These are phyloP conservation scores for Selaginella moellendorffii DNA, from an alignment of 75 land plant species.

Conservation along the genomic window DNA sequence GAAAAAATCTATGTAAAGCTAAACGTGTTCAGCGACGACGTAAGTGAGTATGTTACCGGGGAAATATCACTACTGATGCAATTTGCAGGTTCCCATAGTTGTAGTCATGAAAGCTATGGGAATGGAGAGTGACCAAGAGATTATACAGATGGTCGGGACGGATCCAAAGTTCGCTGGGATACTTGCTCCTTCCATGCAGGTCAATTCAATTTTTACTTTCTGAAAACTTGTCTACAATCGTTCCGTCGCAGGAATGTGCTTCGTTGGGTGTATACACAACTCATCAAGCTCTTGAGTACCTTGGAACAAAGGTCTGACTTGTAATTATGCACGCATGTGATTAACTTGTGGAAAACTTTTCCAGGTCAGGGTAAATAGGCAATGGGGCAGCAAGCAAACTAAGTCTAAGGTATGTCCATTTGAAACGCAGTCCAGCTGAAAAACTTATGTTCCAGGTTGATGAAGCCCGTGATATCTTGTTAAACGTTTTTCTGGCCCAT, in stretches of 20 bases:
- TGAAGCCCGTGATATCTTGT: conserved; percentile 49
- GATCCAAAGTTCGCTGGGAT: conserved; percentile 68
- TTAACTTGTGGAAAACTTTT: not conserved
- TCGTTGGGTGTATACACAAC: conserved; percentile 36
- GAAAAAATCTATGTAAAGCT: conserved; percentile 56
- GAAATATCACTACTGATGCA: not conserved
- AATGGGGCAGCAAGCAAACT: conserved; percentile 1
- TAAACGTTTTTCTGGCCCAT: conserved; percentile 71
- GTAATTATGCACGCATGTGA: not conserved
- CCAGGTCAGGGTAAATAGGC: conserved; percentile 1
- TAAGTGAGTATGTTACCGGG: conserved; percentile 5
- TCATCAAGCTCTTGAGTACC: conserved; percentile 69
- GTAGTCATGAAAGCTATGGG: conserved; percentile 96
- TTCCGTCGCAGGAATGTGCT: conserved; percentile 56
- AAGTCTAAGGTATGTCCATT: not conserved
- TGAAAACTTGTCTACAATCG: not conserved
- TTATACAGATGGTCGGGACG: conserved; percentile 93
- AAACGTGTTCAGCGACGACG: conserved; percentile 51
- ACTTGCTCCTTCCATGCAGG: conserved; percentile 83
- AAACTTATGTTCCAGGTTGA: conserved; percentile 31
- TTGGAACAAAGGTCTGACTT: conserved; percentile 47
- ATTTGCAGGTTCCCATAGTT: conserved; percentile 71
- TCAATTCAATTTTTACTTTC: not conserved
- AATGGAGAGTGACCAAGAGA: conserved; percentile 95
- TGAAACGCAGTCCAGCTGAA: not conserved